Evolutionary conservation across 331 rosid genomes (phyloP).

Genomic region (Prunus yedoensis): DNA sequence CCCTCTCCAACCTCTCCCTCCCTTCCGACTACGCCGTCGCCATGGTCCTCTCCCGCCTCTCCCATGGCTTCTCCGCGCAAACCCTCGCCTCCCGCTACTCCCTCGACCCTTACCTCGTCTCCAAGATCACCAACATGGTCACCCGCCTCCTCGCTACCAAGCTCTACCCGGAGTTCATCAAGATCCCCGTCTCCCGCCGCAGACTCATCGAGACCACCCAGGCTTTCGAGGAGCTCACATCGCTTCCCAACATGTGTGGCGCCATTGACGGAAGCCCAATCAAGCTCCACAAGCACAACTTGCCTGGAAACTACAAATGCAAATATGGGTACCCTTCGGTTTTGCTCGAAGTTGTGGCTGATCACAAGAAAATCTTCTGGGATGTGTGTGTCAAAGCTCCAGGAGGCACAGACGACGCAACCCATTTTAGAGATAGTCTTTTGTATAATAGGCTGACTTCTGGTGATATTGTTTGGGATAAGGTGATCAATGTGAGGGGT

Average conservation of each 20-base stretch:
- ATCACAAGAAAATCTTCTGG: constrained; percentile 88
- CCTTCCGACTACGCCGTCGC: constrained; percentile 85
- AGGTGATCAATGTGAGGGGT: constrained; percentile 57
- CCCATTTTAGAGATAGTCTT: constrained; percentile 76
- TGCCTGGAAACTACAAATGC: constrained; percentile 49
- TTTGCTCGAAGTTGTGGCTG: constrained; percentile 81
- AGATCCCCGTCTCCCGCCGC: constrained; percentile 76
- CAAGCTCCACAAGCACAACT: constrained; percentile 44
- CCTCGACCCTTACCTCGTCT: constrained; percentile 82
- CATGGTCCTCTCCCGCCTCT: constrained; percentile 88
- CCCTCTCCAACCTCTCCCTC: constrained; percentile 78
- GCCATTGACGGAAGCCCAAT: constrained; percentile 78
- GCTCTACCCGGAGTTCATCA: constrained; percentile 80
- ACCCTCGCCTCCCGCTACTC: constrained; percentile 71
- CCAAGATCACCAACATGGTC: constrained; percentile 96
- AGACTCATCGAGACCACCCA: constrained; percentile 71
- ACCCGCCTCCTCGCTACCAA: constrained; percentile 88
- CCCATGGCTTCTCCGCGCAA: constrained; percentile 76
- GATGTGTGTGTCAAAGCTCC: constrained; percentile 88
- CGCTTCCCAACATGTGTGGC: constrained; percentile 89
- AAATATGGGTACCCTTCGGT: constrained; percentile 62
- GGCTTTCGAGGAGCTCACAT: constrained; percentile 78
- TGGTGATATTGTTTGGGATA: constrained; percentile 78
- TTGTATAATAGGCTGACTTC: constrained; percentile 64
- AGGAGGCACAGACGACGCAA: constrained; percentile 70